phyloP scores from a whole-genome alignment of 306 rosid species.

The Betula pendula region DNA sequence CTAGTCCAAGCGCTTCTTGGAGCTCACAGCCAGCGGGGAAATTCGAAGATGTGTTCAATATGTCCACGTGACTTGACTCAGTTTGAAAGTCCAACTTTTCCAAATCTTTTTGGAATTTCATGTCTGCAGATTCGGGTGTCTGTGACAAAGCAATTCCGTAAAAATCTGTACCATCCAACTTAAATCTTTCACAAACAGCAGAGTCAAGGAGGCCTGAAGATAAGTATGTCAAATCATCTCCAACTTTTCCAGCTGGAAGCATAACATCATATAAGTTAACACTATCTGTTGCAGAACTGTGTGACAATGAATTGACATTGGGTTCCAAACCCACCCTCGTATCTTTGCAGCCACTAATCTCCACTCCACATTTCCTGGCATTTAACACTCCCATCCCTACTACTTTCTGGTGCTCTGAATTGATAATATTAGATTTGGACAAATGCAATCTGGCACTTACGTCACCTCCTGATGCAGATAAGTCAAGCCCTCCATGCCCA shows the following conservation, averaged over 20 bases:
- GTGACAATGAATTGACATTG: constrained; percentile 27
- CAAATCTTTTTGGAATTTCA: constrained; percentile 35
- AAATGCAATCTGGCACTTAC: constrained; percentile 44
- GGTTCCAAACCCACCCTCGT: constrained; percentile 32
- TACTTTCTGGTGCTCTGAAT: constrained; percentile 44
- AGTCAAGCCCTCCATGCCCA: constrained; percentile 53
- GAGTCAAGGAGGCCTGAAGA: constrained; percentile 47
- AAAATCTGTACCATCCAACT: constrained; percentile 27
- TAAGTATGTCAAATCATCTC: constrained; percentile 46
- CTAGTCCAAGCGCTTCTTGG: constrained; percentile 93
- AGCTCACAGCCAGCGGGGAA: constrained; percentile 98
- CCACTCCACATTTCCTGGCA: constrained; percentile 44
- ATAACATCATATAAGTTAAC: constrained; percentile 23
- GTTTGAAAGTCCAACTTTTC: constrained; percentile 41
- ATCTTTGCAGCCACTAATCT: constrained; percentile 56
- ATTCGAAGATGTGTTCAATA: constrained; percentile 44
- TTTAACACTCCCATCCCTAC: constrained; percentile 41
- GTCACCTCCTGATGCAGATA: constrained; percentile 36
- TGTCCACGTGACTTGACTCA: constrained; percentile 37
- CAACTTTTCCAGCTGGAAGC: constrained; percentile 42
- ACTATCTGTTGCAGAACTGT: constrained; percentile 32
- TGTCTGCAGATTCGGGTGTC: constrained; percentile 41
- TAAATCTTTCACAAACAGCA: constrained; percentile 45
- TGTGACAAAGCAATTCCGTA: constrained; percentile 40
- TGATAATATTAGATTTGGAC: constrained; percentile 45